phyloP scores from a whole-genome alignment of 192 early-diverging fungal species.

The Paraglomus brasilianum region DNA sequence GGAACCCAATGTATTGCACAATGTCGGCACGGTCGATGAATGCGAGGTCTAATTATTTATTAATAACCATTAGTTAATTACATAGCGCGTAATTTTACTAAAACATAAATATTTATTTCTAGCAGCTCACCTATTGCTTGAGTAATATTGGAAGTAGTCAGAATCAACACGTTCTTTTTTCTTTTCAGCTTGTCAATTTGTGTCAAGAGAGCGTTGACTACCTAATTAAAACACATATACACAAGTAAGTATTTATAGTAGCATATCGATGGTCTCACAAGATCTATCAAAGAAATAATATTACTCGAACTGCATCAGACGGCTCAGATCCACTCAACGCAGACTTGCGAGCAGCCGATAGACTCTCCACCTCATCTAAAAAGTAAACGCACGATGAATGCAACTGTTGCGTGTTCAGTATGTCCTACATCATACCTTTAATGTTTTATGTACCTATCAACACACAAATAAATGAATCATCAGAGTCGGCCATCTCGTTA shows the following conservation, averaged over 20 bases:
- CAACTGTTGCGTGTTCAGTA: neutral
- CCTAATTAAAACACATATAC: slow-evolving; percentile 23
- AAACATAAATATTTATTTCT: slow-evolving; percentile 14
- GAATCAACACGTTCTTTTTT: slow-evolving; percentile 60
- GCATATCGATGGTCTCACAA: neutral
- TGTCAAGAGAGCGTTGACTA: slow-evolving; percentile 69
- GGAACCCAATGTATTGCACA: slow-evolving; percentile 56
- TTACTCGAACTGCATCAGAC: slow-evolving; percentile 65
- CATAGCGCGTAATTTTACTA: neutral
- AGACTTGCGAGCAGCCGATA: slow-evolving; percentile 62
- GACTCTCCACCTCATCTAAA: slow-evolving; percentile 71
- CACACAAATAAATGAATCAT: slow-evolving; percentile 59
- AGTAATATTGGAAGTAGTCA: slow-evolving; percentile 73
- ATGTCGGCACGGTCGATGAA: slow-evolving; percentile 70
- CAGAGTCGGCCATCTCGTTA: slow-evolving; percentile 53
- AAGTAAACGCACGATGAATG: neutral
- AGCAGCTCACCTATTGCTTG: slow-evolving; percentile 55
- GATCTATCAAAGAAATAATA: neutral
- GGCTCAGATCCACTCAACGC: slow-evolving; percentile 66
- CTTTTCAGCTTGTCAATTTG: slow-evolving; percentile 66
- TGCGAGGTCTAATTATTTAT: slow-evolving; percentile 46
- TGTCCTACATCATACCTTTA: neutral
- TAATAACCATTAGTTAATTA: too few species aligned
- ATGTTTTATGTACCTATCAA: slow-evolving; percentile 50
- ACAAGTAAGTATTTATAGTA: slow-evolving; percentile 24